Evolutionary conservation across 2,329 filamentous ascomycete genomes (phyloP), one percentile per base, ranked within the genome.

Genomic region (Teratosphaeria pseudoeucalypti): DNA sequence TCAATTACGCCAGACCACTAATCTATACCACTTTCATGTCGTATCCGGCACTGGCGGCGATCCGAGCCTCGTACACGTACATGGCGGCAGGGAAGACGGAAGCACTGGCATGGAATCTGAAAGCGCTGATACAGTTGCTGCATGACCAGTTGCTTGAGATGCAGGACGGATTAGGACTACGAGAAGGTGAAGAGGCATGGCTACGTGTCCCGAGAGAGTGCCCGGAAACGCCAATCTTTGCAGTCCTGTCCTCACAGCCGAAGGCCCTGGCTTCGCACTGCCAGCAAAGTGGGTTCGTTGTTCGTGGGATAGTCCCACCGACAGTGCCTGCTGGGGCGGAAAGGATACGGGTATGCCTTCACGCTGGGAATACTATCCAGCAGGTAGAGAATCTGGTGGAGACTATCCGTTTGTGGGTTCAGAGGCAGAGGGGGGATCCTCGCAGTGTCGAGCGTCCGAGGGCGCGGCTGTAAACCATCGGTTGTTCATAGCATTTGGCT

Each of bases 11-110:
- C 0, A 82, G 87, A n/a, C 85, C 82, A 1, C 74, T 90, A 52
- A 89, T 90, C 58, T 91, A 89, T 70, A 89, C 87, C 0, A 90
- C 87, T 0, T 85, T 86, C 34, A 79, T 88, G 74, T 80, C 83
- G 0, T 83, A 83, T 49, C 82, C 85, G 0, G 78, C 80, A 1
- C 76, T 88, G 1, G 81, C 81, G 0, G 80, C 80, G 14, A 85
- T 88, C 57, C 75, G 78, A 52, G 77, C 81, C 0, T 77, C 79
- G 0, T 88, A 86, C 66, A 76, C 79, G 7, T 78, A 85, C 34
- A 73, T 89, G n/a, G 69, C 68, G 9, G 70, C 73, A 1, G 82
- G 82, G 0, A 68, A 74, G 34, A 82, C 81, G 0, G 75, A 78
- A 58, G 60, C 69, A 10, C 61, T 76, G 6, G 76, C 76, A 59